phyloP scores from a whole-genome alignment of 495 filamentous ascomycete genomes.

The Durotheca rogersii region DNA sequence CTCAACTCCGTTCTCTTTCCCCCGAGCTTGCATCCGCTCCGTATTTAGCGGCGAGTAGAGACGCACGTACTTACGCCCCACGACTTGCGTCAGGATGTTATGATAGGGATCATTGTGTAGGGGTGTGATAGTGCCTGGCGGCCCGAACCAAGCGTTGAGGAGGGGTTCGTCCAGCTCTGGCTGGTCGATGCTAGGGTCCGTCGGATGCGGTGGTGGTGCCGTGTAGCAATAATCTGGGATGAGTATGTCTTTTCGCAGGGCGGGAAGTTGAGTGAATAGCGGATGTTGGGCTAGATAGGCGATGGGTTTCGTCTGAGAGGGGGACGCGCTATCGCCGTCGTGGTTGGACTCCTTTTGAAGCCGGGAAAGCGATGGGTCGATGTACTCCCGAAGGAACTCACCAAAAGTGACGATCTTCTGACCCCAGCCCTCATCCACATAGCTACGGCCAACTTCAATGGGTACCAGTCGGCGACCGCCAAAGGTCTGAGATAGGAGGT shows the following conservation, averaged over 20 bases:
- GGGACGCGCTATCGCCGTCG: constrained; percentile 2
- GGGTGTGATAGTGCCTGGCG: constrained; percentile 82
- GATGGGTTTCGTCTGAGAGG: constrained; percentile 30
- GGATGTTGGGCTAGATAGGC: constrained; percentile 92
- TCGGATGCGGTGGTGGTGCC: constrained; percentile 54
- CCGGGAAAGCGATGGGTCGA: constrained; percentile 36
- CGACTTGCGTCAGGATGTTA: constrained; percentile 88
- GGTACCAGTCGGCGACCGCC: constrained; percentile 78
- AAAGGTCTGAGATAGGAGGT: constrained; percentile 75
- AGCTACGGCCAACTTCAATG: constrained; percentile 84
- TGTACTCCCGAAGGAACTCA: constrained; percentile 64
- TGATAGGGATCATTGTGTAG: constrained; percentile 93
- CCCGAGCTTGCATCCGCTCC: constrained; percentile 61
- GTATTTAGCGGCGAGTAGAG: constrained; percentile 72
- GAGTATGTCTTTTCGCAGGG: constrained; percentile 70
- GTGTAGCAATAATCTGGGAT: constrained; percentile 88
- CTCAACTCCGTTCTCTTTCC: constrained; percentile 70
- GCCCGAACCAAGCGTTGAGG: constrained; percentile 93
- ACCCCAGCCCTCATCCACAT: constrained; percentile 83
- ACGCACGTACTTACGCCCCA: constrained; percentile 86
- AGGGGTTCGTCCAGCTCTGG: constrained; percentile 53
- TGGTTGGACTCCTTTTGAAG: constrained; percentile 5
- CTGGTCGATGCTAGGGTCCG: constrained; percentile 53
- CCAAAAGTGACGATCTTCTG: constrained; percentile 78
- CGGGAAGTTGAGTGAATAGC: constrained; percentile 79